Evolutionary conservation across 23 red algal species (phyloP).

Genomic region (Gracilaria caudata): DNA sequence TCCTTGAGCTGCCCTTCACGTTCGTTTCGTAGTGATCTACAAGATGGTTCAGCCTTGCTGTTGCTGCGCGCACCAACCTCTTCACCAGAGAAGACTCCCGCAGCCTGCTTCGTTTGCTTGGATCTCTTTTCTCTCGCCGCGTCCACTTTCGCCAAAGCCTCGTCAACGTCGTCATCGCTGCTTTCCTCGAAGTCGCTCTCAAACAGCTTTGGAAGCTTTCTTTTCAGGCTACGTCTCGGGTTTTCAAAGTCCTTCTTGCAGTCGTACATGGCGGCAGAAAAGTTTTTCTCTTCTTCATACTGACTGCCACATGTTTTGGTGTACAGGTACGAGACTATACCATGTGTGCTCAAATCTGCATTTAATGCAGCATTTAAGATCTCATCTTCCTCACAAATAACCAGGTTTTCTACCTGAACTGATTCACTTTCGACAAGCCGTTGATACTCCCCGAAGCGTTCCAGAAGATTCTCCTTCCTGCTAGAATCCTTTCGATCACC

Average conservation of each 20-base stretch:
- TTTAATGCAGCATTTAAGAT: conserved; percentile 51
- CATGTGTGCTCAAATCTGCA: conserved; percentile 48
- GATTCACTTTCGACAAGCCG: conserved; percentile 36
- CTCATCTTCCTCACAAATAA: conserved; percentile 61
- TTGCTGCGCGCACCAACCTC: neutral
- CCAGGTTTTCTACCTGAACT: conserved; percentile 22
- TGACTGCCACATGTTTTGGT: conserved; percentile 41
- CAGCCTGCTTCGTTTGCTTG: neutral
- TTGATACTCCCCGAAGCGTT: conserved; percentile 41
- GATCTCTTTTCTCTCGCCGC: neutral
- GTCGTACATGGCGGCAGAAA: neutral
- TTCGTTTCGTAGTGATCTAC: neutral
- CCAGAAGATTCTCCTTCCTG: conserved; percentile 3
- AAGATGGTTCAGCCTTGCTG: neutral
- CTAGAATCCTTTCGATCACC: neutral
- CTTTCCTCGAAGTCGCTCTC: conserved; percentile 40
- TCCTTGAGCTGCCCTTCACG: neutral
- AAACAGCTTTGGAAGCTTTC: conserved; percentile 27
- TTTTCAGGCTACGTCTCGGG: neutral
- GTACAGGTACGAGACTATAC: conserved; percentile 71
- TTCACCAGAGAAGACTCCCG: neutral
- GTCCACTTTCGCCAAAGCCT: neutral
- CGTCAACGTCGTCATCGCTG: conserved; percentile 43
- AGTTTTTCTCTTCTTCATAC: neutral
- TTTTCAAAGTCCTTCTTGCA: neutral